Evolutionary conservation across 2,329 filamentous ascomycete species (phyloP).

Genomic region (Gaeumannomyces sp.): DNA sequence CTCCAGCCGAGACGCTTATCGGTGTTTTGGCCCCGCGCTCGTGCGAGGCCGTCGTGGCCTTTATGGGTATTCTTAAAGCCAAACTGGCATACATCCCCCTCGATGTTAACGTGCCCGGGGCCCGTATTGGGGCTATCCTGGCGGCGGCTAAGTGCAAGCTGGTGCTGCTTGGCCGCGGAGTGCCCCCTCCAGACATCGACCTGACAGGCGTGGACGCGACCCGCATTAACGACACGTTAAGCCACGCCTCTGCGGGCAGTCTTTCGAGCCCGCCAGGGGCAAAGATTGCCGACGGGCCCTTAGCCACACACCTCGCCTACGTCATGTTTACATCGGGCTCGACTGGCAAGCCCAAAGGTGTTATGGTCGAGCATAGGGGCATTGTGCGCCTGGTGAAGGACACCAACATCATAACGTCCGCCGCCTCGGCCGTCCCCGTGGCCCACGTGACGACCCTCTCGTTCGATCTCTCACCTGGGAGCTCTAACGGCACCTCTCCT

Average conservation of each 20-base stretch:
- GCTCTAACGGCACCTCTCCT: background rate
- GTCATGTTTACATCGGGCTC: conserved; percentile 53
- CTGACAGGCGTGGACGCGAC: background rate
- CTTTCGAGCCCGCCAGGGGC: background rate
- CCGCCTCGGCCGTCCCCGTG: background rate
- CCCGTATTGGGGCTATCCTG: background rate
- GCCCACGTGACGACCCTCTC: background rate
- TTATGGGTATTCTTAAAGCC: background rate
- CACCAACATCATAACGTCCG: background rate
- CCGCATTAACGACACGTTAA: background rate
- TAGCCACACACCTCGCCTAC: conserved; percentile 27
- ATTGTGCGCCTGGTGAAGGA: conserved; percentile 23
- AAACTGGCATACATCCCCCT: background rate
- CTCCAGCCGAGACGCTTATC: background rate
- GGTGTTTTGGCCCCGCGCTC: background rate
- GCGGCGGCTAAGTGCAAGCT: background rate
- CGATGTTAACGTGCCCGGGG: background rate
- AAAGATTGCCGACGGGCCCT: background rate
- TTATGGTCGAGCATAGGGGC: conserved; percentile 50
- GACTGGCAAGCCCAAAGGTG: conserved; percentile 52
- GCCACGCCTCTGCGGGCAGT: too few species aligned
- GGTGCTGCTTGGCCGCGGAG: background rate
- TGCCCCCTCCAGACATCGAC: background rate
- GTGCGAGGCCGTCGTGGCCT: background rate
- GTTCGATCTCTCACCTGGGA: conserved; percentile 1